These are phyloP conservation scores for Flaveria floridana DNA, from an alignment of 140 eudicot species.

Conservation along the genomic window DNA sequence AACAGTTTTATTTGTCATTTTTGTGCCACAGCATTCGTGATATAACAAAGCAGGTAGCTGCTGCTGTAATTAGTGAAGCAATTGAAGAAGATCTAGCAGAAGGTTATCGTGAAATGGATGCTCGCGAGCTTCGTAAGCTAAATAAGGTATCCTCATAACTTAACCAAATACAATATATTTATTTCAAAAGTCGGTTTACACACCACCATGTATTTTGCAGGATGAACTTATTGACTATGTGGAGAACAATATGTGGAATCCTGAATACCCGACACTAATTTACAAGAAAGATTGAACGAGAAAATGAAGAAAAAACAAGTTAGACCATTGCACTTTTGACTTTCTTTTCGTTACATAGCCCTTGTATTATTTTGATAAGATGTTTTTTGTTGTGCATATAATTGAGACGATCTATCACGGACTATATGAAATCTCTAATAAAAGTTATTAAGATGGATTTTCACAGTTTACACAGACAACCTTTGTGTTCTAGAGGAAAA, in stretches of 20 bases:
- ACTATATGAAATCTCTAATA: conserved; percentile 5
- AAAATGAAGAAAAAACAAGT: conserved; percentile 19
- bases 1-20: background rate
- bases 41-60: conserved; percentile 79
- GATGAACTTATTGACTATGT: conserved; percentile 53
- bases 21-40: conserved; percentile 70
- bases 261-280: conserved; percentile 81
- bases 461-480: background rate
- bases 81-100: conserved; percentile 89
- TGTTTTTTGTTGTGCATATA: conserved; percentile 9
- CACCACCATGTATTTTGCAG: conserved; percentile 37
- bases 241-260: conserved; percentile 82
- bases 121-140: conserved; percentile 72
- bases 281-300: conserved; percentile 55
- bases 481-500: background rate
- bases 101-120: conserved; percentile 94
- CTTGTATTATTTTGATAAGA: conserved; percentile 3
- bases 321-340: background rate
- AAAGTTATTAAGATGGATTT: background rate
- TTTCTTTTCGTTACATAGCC: conserved; percentile 12
- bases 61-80: conserved; percentile 88
- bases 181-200: background rate
- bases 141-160: conserved; percentile 26
- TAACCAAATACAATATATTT: background rate
- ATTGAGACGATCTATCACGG: background rate